Base-by-base conservation (phyloP, 1,284 basidiomycete genomes). In the Cutaneotrichosporon mucoides region DNA sequence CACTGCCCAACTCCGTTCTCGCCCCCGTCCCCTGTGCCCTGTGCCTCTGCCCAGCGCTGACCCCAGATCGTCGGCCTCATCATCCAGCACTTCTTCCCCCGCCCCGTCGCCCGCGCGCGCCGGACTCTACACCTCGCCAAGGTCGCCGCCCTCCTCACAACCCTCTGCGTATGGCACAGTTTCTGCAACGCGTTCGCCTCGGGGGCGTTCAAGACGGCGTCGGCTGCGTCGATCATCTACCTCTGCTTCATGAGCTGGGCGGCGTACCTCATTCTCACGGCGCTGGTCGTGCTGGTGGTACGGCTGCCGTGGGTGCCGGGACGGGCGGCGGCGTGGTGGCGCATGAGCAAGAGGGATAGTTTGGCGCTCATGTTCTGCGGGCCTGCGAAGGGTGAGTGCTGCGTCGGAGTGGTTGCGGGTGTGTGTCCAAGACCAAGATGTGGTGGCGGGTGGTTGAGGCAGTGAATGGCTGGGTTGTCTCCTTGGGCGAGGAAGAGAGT, bases 171-270 rank as follows among this genome's bases (percentile, higher is more conserved):
- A 7, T 60, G 58, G 58, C 53, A 60, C 45, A 50, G 68, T 5
- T 77, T 77, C 60, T 72, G 67, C 35, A 71, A 65, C 11, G 72
- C 74, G 0, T 76, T 77, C 59, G 66, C 70, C 55, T 68, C 67
- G 0, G 61, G 66, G 9, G 68, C 72, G 0, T 74, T 77, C 51
- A 44, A 70, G 35, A 61, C 61, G 5, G 59, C 74, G 10, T 63
- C 67, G 0, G 63, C 62, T 12, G 60, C 68, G 13, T 72, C 73
- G 4, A 66, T 76, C 56, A 64, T 68, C 4, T 68, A 75, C 53
- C 62, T 73, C 56, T 63, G 74, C 57, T 55, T 68, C 50, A 59
- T 67, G 55, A 67, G 66, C 53, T 44, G 68, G 42, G 51, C 58
- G 34, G 51, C 70, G 6, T 73, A 67, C 52, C 37, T 66, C 48